A percentile compares a stretch with the other conserved stretches of the same genome.
These are phyloP conservation scores for Paraconiothyrium brasiliense DNA, from an alignment of 2,329 filamentous ascomycete species.

Conservation along the genomic window DNA sequence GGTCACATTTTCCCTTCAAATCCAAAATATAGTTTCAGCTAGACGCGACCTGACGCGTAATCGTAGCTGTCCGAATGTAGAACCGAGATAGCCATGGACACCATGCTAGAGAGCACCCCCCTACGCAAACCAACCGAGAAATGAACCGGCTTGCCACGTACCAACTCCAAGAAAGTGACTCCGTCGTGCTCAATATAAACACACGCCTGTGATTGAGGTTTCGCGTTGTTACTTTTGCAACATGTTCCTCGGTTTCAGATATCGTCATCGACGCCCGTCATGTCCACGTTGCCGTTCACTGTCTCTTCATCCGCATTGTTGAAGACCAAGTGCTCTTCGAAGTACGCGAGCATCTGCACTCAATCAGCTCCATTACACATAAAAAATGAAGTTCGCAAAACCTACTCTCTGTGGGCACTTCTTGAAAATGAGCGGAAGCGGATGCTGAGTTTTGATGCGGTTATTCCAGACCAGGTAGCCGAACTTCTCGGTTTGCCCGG, in stretches of 20 bases:
- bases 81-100: conserved; percentile 2
- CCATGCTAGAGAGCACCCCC: conserved; percentile 4
- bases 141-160: not conserved
- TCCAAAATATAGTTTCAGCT: not conserved
- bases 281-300: conserved; percentile 25
- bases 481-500: conserved; percentile 63
- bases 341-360: conserved; percentile 56
- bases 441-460: conserved; percentile 77
- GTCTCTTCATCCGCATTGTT: conserved; percentile 18
- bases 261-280: conserved; percentile 11
- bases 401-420: conserved; percentile 79
- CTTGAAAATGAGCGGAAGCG: conserved; percentile 72
- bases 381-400: not conserved
- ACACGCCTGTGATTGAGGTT: not conserved
- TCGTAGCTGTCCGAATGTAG: not conserved
- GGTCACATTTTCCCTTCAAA: not conserved
- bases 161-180: not conserved
- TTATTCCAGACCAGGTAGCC: conserved; percentile 80
- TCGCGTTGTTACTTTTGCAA: not conserved
- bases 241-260: not conserved
- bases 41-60: not conserved
- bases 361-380: conserved; percentile 14
- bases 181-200: not conserved
- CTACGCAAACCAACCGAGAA: no score
- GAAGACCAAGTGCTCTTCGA: conserved; percentile 58